Percentiles rank a stretch among this genome's conserved stretches.
phyloP scores from a whole-genome alignment of 1,284 basidiomycete species.

The Neonothopanus nambi region DNA sequence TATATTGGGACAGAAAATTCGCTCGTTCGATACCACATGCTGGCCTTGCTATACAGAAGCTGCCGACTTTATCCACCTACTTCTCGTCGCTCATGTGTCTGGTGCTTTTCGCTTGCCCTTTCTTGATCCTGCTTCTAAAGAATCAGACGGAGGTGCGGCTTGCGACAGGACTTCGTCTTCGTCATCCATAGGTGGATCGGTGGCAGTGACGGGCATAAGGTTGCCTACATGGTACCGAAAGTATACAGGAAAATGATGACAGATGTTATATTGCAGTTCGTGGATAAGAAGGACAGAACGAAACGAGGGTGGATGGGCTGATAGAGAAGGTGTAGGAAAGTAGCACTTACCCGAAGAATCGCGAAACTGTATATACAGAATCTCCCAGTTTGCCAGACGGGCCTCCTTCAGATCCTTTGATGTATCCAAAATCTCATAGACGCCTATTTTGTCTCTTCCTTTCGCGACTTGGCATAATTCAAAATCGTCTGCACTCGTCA shows the following conservation, averaged over 20 bases:
- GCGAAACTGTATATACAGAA: conserved; percentile 64
- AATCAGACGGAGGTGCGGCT: conserved; percentile 27
- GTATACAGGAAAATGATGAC: background rate
- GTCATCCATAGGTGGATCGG: conserved; percentile 23
- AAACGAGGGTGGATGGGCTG: background rate
- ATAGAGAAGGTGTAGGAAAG: background rate
- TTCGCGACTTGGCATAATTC: conserved; percentile 58
- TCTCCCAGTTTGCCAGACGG: conserved; percentile 60
- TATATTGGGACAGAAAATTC: too few species aligned
- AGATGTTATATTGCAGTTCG: conserved; percentile 7
- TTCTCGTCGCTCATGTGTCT: conserved; percentile 16
- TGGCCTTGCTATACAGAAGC: too few species aligned
- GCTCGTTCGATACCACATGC: too few species aligned
- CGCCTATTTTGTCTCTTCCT: conserved; percentile 48
- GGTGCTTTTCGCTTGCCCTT: conserved; percentile 44
- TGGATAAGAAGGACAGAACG: background rate
- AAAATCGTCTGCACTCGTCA: conserved; percentile 53
- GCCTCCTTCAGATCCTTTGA: conserved; percentile 45
- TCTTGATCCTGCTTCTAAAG: conserved; percentile 24
- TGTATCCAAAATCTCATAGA: conserved; percentile 54
- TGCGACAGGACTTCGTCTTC: conserved; percentile 20
- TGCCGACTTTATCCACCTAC: background rate
- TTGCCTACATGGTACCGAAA: conserved; percentile 23
- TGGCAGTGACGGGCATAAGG: conserved; percentile 27
- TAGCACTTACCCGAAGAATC: conserved; percentile 53